These are phyloP conservation scores for Dioszegia aurantiaca DNA, from an alignment of 768 basidiomycete species.

Conservation along the genomic window DNA sequence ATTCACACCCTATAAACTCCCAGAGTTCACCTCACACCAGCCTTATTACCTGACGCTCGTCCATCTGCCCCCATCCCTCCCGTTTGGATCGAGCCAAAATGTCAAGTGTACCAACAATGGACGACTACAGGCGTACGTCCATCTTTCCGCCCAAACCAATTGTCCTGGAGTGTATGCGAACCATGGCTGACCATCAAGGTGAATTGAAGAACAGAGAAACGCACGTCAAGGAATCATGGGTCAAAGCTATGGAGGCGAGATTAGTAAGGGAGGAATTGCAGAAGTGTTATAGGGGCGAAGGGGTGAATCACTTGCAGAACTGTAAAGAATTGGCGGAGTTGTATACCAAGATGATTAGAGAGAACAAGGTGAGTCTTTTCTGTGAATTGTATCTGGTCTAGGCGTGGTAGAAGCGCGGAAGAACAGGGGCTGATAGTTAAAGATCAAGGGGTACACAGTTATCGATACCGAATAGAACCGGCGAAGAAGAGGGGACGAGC, in stretches of 20 bases:
- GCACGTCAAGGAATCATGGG: slow-evolving; percentile 85
- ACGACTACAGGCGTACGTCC: slow-evolving; percentile 34
- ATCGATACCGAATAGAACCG: slow-evolving; percentile 57
- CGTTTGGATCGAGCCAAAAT: slow-evolving; percentile 14
- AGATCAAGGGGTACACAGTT: slow-evolving; percentile 83
- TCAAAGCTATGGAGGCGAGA: slow-evolving; percentile 86
- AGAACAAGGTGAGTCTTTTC: slow-evolving; percentile 68
- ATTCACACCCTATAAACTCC: not conserved
- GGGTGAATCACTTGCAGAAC: slow-evolving; percentile 85
- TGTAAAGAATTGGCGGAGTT: slow-evolving; percentile 82
- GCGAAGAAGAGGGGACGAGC: not conserved
- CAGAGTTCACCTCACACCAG: not conserved
- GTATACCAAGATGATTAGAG: slow-evolving; percentile 72
- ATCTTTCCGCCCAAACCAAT: not conserved
- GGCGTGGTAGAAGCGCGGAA: too few relatives aligned
- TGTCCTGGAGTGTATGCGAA: not conserved
- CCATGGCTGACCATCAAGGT: slow-evolving; percentile 5
- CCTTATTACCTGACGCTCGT: not conserved
- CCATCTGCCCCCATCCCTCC: not conserved
- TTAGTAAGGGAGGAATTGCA: slow-evolving; percentile 82
- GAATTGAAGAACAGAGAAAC: slow-evolving; percentile 59
- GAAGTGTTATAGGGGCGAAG: slow-evolving; percentile 85
- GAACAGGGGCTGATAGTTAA: slow-evolving; percentile 12
- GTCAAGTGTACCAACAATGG: slow-evolving; percentile 28
- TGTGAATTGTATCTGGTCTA: not conserved